phyloP scores from a whole-genome alignment of 768 basidiomycete genomes.

The Lentinula edodes region DNA sequence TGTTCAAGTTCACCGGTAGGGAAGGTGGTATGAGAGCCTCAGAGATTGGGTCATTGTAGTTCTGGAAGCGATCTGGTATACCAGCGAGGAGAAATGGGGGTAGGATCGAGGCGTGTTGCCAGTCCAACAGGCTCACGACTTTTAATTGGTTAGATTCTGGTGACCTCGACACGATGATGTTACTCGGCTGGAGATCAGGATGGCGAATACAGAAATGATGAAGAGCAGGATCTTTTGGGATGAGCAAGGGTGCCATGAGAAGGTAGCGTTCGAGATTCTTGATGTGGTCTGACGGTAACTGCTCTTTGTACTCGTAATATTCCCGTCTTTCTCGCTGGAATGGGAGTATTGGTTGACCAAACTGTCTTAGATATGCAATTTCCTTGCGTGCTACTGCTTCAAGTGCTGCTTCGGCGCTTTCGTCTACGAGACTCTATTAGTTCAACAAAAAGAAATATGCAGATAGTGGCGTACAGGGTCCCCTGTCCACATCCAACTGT shows the following conservation, averaged over 20 bases:
- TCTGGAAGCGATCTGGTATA: constrained; percentile 39
- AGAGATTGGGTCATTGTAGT: constrained; percentile 38
- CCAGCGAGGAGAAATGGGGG: constrained; percentile 45
- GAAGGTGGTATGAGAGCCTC: constrained; percentile 32
- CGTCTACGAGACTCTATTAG: constrained; percentile 31
- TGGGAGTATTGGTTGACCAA: constrained; percentile 43
- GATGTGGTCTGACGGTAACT: constrained; percentile 37
- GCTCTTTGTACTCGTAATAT: constrained; percentile 37
- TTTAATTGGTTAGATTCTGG: constrained; percentile 31
- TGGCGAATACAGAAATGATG: constrained; percentile 45
- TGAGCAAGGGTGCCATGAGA: constrained; percentile 39
- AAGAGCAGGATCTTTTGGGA: constrained; percentile 33
- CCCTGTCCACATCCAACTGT: constrained; percentile 41
- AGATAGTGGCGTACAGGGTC: constrained; percentile 43
- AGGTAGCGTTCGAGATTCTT: constrained; percentile 45
- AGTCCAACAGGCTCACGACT: constrained; percentile 43
- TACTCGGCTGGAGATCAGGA: constrained; percentile 44
- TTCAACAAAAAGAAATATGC: constrained; percentile 16
- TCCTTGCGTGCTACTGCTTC: constrained; percentile 39
- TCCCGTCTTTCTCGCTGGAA: constrained; percentile 34
- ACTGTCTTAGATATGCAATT: constrained; percentile 38
- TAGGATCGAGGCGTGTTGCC: constrained; percentile 52
- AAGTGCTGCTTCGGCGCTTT: constrained; percentile 37
- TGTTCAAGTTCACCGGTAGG: constrained; percentile 36
- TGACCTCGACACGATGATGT: constrained; percentile 43